These are phyloP conservation scores for Pyrenochaeta sp. DNA, from an alignment of 2,329 filamentous ascomycete genomes.

Conservation along the genomic window DNA sequence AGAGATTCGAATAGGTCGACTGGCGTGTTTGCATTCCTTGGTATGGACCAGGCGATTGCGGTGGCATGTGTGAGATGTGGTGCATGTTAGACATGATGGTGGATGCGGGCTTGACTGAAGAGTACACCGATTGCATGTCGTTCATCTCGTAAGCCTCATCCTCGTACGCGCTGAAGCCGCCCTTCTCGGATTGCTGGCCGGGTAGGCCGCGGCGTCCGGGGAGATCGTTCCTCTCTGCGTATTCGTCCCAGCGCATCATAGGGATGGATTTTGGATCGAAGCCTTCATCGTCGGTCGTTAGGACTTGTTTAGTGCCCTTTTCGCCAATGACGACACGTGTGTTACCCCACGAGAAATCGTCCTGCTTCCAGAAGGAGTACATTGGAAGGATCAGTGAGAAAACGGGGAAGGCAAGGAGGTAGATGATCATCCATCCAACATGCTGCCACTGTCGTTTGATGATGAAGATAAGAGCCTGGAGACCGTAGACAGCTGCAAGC, in stretches of 20 bases:
- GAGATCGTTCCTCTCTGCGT: slow-evolving; percentile 83
- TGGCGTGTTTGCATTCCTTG: slow-evolving; percentile 71
- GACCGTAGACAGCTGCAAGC: slow-evolving; percentile 89
- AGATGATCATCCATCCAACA: slow-evolving; percentile 99
- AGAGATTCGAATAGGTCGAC: slow-evolving; percentile 72
- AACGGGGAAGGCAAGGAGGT: slow-evolving; percentile 92
- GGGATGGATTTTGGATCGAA: slow-evolving; percentile 95
- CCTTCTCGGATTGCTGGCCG: slow-evolving; percentile 64
- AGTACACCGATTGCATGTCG: slow-evolving; percentile 96
- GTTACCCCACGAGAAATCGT: slow-evolving; percentile 99
- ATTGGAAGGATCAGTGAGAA: slow-evolving; percentile 90
- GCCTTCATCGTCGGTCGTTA: slow-evolving; percentile 79
- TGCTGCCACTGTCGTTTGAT: slow-evolving; percentile 98
- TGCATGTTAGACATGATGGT: slow-evolving; percentile 88
- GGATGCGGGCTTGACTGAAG: slow-evolving; percentile 83
- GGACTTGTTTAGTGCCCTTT: slow-evolving; percentile 87
- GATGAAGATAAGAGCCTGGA: slow-evolving; percentile 95
- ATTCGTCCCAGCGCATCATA: slow-evolving; percentile 96
- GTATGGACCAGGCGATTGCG: slow-evolving; percentile 76
- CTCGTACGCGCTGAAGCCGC: slow-evolving; percentile 66
- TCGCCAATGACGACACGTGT: slow-evolving; percentile 97
- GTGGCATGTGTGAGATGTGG: slow-evolving; percentile 77
- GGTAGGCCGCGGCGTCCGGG: slow-evolving; percentile 82
- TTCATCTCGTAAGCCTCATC: slow-evolving; percentile 93
- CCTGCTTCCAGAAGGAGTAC: slow-evolving; percentile 99